phyloP scores from a whole-genome alignment of 192 early-diverging fungal genomes.

The Geosiphon pyriformis region DNA sequence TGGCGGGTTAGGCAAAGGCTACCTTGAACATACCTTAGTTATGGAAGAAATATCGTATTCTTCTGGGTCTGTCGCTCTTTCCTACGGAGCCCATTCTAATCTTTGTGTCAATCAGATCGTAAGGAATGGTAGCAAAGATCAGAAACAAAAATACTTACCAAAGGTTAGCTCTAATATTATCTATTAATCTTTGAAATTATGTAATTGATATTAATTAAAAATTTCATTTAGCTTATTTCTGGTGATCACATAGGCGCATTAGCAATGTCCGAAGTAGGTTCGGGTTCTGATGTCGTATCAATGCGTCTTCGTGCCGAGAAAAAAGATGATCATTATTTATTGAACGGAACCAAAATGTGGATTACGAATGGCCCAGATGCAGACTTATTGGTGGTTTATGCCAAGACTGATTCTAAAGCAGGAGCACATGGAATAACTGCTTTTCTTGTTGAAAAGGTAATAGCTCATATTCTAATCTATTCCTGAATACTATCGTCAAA shows the following conservation, averaged over 20 bases:
- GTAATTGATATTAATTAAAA: neutral
- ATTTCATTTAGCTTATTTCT: conserved; percentile 56
- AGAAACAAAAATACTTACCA: conserved; percentile 89
- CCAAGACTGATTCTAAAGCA: conserved; percentile 79
- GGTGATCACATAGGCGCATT: conserved; percentile 88
- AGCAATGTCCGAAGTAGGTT: conserved; percentile 89
- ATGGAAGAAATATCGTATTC: conserved; percentile 93
- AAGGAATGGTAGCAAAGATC: conserved; percentile 78
- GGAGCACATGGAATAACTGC: conserved; percentile 96
- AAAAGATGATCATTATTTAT: conserved; percentile 83
- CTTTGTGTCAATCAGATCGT: conserved; percentile 95
- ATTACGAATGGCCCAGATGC: conserved; percentile 95
- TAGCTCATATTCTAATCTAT: no score
- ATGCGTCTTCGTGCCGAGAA: conserved; percentile 79
- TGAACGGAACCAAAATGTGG: conserved; percentile 91
- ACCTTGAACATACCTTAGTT: conserved; percentile 81
- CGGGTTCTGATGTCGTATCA: conserved; percentile 92
- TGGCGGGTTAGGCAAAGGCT: conserved; percentile 85
- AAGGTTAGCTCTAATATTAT: conserved; percentile 37
- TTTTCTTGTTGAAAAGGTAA: conserved; percentile 95
- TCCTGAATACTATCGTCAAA: conserved; percentile 88
- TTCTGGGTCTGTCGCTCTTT: conserved; percentile 84
- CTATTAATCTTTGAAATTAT: neutral
- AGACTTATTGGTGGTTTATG: conserved; percentile 95
- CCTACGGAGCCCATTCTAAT: conserved; percentile 97